Conservation (phyloP, 2,329 filamentous ascomycete species). For the Phialocephala subalpina region DNA sequence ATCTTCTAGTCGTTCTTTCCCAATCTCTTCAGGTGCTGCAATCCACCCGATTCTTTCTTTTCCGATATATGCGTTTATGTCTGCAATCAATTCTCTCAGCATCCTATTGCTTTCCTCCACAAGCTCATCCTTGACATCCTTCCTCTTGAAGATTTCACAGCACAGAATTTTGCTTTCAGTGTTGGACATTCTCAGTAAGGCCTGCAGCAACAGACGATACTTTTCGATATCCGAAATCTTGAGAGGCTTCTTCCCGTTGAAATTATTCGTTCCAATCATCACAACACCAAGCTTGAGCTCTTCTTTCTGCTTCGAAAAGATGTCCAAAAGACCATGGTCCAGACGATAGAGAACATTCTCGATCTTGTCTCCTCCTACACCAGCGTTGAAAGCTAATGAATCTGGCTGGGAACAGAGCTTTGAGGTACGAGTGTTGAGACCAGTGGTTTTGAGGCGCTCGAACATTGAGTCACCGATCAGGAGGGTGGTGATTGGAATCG, state of each 20-base stretch:
- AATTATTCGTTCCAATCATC: conserved; percentile 25
- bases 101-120: conserved; percentile 21
- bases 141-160: conserved; percentile 24
- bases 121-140: conserved; percentile 17
- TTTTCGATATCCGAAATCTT: conserved; percentile 8
- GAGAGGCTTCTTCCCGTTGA: conserved; percentile 19
- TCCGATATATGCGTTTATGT: not conserved
- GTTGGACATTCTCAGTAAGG: conserved; percentile 14
- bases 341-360: conserved; percentile 25
- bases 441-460: conserved; percentile 23
- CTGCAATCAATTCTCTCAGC: conserved; percentile 11
- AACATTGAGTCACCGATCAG: conserved; percentile 28
- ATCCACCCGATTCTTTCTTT: conserved; percentile 17
- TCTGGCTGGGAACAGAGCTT: not conserved
- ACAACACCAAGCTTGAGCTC: conserved; percentile 17
- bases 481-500: conserved; percentile 1
- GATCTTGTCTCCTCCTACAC: conserved; percentile 28
- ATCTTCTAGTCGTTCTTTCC: conserved; percentile 20
- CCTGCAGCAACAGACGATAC: conserved; percentile 20
- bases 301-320: not conserved
- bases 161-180: conserved; percentile 14
- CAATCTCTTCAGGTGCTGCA: conserved; percentile 16
- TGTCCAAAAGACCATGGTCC: conserved; percentile 4
- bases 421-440: conserved; percentile 10
- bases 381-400: conserved; percentile 23